phyloP scores from a whole-genome alignment of 73 alveolate species.

The Paramecium bursaria region DNA sequence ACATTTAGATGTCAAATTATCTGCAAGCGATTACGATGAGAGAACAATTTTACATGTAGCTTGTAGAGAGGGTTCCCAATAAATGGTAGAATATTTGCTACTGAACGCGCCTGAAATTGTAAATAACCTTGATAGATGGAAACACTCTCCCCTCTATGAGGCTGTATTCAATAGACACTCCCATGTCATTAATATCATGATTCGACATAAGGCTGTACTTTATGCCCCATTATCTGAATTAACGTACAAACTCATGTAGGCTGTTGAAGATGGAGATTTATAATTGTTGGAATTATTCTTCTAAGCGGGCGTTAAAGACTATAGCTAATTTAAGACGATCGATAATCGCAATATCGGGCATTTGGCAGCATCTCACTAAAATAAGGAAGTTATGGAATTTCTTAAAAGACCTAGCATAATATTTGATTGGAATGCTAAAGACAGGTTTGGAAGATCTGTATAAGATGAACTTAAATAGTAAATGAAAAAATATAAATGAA shows the following conservation, averaged over 20 bases:
- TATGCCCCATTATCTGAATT: constrained; percentile 59
- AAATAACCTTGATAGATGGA: constrained; percentile 55
- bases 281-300: constrained; percentile 52
- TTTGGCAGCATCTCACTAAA: constrained; percentile 60
- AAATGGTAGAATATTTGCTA: constrained; percentile 54
- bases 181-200: constrained; percentile 33
- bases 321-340: constrained; percentile 19
- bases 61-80: constrained; percentile 66
- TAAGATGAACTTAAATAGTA: constrained; percentile 43
- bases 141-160: constrained; percentile 64
- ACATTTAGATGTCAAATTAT: constrained; percentile 26
- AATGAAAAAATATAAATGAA: not conserved
- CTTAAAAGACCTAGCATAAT: constrained; percentile 23
- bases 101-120: constrained; percentile 50
- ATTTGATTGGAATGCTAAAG: constrained; percentile 53
- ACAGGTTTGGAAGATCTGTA: constrained; percentile 62
- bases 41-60: constrained; percentile 69
- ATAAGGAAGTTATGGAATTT: constrained; percentile 43
- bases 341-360: constrained; percentile 66
- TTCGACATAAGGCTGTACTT: constrained; percentile 39
- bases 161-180: constrained; percentile 54
- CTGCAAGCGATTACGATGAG: constrained; percentile 58
- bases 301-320: constrained; percentile 62
- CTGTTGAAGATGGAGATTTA: constrained; percentile 10
- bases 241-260: constrained; percentile 53